These are phyloP conservation scores for Xylariaceae sp. DNA, from an alignment of 2,329 filamentous ascomycete species.

Conservation along the genomic window DNA sequence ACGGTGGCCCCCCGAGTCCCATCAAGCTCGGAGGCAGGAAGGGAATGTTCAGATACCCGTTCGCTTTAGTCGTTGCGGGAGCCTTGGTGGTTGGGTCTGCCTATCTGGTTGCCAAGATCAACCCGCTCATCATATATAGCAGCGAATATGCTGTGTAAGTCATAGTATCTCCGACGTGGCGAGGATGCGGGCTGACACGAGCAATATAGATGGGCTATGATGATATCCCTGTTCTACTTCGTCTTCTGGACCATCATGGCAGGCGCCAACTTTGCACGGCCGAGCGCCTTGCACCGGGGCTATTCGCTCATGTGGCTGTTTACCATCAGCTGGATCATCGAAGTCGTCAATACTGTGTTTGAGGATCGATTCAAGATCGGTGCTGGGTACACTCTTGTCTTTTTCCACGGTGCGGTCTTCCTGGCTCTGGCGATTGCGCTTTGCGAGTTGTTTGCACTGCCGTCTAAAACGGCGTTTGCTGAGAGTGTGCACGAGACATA, in stretches of 20 bases:
- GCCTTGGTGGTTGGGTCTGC: slow-evolving; percentile 66
- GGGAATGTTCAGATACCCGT: slow-evolving; percentile 78
- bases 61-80: slow-evolving; percentile 64
- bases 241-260: slow-evolving; percentile 68
- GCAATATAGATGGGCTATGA: slow-evolving; percentile 73
- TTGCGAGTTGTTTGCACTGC: slow-evolving; percentile 72
- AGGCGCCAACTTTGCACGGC: slow-evolving; percentile 71
- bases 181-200: no score
- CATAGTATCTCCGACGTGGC: neutral
- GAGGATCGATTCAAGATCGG: slow-evolving; percentile 71
- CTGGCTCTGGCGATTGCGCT: slow-evolving; percentile 70
- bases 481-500: slow-evolving; percentile 49
- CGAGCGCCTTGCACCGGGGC: slow-evolving; percentile 77
- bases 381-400: slow-evolving; percentile 74
- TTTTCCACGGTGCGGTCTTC: slow-evolving; percentile 72
- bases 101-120: slow-evolving; percentile 73
- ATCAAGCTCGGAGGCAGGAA: slow-evolving; percentile 68
- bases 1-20: slow-evolving; percentile 55
- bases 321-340: slow-evolving; percentile 62
- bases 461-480: slow-evolving; percentile 65
- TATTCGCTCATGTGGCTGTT: slow-evolving; percentile 86
- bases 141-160: slow-evolving; percentile 68
- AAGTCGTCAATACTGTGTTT: slow-evolving; percentile 69
- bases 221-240: slow-evolving; percentile 73
- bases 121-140: slow-evolving; percentile 87